These are phyloP conservation scores for Pseudognaphalium luteoalbum DNA, from an alignment of 129 eudicot species.

Conservation along the genomic window DNA sequence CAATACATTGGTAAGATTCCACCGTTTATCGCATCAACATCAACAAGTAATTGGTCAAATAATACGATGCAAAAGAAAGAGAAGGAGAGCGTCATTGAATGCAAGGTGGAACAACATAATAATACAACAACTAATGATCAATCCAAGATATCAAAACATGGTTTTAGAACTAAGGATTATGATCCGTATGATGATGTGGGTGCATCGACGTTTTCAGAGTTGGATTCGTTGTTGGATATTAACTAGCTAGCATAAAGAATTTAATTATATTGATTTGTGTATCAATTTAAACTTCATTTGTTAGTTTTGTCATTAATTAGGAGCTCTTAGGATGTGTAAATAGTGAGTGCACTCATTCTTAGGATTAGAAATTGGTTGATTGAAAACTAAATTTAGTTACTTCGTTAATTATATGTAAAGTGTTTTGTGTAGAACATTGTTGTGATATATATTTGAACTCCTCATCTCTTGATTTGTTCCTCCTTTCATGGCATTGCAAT, in stretches of 20 bases:
- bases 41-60: slow-evolving; percentile 34
- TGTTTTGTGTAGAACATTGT: no score
- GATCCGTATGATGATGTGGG: slow-evolving; percentile 5
- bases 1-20: slow-evolving; percentile 15
- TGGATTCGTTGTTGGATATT: slow-evolving; percentile 59
- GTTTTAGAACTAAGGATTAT: slow-evolving; percentile 3
- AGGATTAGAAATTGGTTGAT: slow-evolving; percentile 15
- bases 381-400: not conserved
- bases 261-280: not conserved
- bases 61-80: slow-evolving; percentile 30
- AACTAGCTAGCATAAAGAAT: not conserved
- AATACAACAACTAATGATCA: not conserved
- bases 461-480: no score
- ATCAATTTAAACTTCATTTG: slow-evolving; percentile 3
- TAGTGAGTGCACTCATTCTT: slow-evolving; percentile 7
- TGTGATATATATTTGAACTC: no score
- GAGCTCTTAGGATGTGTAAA: slow-evolving; percentile 10
- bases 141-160: slow-evolving; percentile 12
- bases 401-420: not conserved
- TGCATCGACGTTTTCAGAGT: slow-evolving; percentile 36
- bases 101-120: not conserved
- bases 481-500: no score
- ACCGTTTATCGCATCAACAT: slow-evolving; percentile 22
- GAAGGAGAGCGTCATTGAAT: not conserved
- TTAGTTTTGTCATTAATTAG: not conserved